Evolutionary conservation across 306 rosid species (phyloP).

Genomic region (Carpinus viminea): DNA sequence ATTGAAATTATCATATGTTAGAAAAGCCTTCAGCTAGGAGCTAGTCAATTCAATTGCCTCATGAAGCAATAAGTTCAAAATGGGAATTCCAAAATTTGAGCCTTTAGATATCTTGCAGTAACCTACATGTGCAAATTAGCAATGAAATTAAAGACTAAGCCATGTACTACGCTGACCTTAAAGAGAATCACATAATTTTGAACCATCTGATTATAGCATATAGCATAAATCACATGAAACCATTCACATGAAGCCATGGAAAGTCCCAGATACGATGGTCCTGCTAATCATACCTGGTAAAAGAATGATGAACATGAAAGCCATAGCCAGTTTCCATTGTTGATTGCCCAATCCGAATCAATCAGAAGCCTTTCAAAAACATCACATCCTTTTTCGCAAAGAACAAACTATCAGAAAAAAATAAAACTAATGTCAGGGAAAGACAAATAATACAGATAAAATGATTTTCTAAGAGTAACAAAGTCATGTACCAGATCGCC

Average conservation of each 20-base stretch:
- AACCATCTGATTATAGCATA: background rate
- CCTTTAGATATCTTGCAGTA: background rate
- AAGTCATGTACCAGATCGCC: slow-evolving; percentile 78
- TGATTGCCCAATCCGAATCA: slow-evolving; percentile 97
- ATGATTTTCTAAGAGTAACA: no score
- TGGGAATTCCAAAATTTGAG: slow-evolving; percentile 14
- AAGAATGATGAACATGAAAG: slow-evolving; percentile 92
- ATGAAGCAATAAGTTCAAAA: background rate
- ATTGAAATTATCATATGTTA: slow-evolving; percentile 21
- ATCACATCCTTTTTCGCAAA: slow-evolving; percentile 95
- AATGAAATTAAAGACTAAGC: background rate
- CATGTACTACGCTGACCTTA: background rate
- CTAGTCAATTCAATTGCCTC: background rate
- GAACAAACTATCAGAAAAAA: slow-evolving; percentile 61
- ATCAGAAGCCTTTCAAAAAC: slow-evolving; percentile 92
- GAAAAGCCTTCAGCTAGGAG: slow-evolving; percentile 6
- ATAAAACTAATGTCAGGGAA: slow-evolving; percentile 21
- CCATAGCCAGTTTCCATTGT: slow-evolving; percentile 97
- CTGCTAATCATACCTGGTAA: slow-evolving; percentile 63
- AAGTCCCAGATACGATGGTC: slow-evolving; percentile 6
- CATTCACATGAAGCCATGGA: slow-evolving; percentile 3
- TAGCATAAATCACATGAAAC: background rate
- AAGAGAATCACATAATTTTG: background rate
- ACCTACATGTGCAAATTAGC: background rate
- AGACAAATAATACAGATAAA: background rate